Conservation (phyloP, 495 filamentous ascomycete species). For the Sabuloglossum arenarium region DNA sequence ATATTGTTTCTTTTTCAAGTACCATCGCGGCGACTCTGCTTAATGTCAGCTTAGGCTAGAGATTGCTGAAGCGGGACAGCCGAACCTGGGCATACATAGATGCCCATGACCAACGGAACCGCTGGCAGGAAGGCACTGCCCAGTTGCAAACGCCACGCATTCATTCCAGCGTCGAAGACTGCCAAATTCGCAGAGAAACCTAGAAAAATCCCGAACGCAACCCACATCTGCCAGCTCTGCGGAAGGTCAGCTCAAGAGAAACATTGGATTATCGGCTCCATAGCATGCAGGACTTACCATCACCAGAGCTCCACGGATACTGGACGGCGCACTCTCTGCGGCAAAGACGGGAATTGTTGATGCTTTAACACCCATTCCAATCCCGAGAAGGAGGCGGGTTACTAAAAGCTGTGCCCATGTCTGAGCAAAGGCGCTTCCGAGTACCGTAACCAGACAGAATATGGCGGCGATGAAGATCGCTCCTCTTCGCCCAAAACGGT, state of each 20-base stretch:
- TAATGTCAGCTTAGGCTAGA: neutral
- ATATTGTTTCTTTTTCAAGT: slow-evolving; percentile 36
- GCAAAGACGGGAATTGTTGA: slow-evolving; percentile 41
- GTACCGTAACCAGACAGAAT: slow-evolving; percentile 35
- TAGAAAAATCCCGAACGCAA: neutral
- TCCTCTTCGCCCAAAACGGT: slow-evolving; percentile 16
- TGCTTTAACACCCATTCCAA: slow-evolving; percentile 46
- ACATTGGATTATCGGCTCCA: neutral
- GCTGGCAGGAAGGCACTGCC: slow-evolving; percentile 45
- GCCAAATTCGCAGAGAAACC: slow-evolving; percentile 39
- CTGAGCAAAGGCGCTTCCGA: slow-evolving; percentile 32
- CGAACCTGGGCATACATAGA: slow-evolving; percentile 33
- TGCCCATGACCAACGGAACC: slow-evolving; percentile 36
- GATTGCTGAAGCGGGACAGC: neutral
- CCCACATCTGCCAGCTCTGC: neutral
- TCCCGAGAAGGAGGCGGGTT: slow-evolving; percentile 34
- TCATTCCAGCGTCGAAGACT: slow-evolving; percentile 28
- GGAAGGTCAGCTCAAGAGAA: neutral
- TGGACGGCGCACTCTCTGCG: slow-evolving; percentile 37
- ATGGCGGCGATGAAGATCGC: slow-evolving; percentile 38
- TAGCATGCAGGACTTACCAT: slow-evolving; percentile 24
- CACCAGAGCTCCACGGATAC: slow-evolving; percentile 39
- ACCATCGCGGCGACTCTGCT: slow-evolving; percentile 38
- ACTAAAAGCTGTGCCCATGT: slow-evolving; percentile 38
- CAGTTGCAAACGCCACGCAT: slow-evolving; percentile 43